A percentile compares a stretch with the other conserved stretches of the same genome.
phyloP scores from a whole-genome alignment of 2,329 filamentous ascomycete species.

The Pestalotiopsis sp. region DNA sequence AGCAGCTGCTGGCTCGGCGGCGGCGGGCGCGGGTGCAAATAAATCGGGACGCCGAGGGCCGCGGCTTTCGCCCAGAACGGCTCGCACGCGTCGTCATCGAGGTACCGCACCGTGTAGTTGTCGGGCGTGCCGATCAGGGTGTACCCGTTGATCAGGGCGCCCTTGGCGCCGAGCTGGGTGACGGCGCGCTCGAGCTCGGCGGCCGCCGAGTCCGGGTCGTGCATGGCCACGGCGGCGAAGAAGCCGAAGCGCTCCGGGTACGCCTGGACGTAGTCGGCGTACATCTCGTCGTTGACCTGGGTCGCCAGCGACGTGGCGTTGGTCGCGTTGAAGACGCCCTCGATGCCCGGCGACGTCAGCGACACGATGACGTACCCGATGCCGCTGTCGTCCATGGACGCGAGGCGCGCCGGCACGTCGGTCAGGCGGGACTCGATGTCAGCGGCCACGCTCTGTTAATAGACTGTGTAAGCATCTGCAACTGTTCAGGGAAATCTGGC shows the following conservation, averaged over 20 bases:
- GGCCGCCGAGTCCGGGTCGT: conserved; percentile 52
- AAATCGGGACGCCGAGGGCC: conserved; percentile 66
- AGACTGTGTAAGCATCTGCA: background rate
- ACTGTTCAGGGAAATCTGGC: background rate
- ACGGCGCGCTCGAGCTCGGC: conserved; percentile 57
- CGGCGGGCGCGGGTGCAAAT: conserved; percentile 62
- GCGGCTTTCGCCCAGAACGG: conserved; percentile 61
- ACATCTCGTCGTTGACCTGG: conserved; percentile 45
- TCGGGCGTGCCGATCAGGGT: conserved; percentile 57
- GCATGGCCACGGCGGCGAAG: conserved; percentile 54
- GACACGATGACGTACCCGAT: conserved; percentile 53
- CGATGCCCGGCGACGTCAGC: conserved; percentile 50
- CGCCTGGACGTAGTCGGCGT: conserved; percentile 36
- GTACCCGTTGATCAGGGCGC: conserved; percentile 63
- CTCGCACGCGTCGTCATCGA: conserved; percentile 63
- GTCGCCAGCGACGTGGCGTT: conserved; percentile 44
- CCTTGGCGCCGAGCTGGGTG: conserved; percentile 60
- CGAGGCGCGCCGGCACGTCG: background rate
- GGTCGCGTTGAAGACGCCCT: conserved; percentile 44
- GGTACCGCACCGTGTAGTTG: conserved; percentile 66
- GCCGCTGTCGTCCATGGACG: conserved; percentile 41
- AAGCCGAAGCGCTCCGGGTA: conserved; percentile 46
- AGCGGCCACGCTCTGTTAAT: background rate
- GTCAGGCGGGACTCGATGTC: conserved; percentile 1
- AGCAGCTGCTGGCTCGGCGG: conserved; percentile 43